A percentile compares a stretch with the other conserved stretches of the same genome.
Evolutionary conservation across 2,329 filamentous ascomycete species (phyloP).

Genomic region (Hypocrella siamensis): DNA sequence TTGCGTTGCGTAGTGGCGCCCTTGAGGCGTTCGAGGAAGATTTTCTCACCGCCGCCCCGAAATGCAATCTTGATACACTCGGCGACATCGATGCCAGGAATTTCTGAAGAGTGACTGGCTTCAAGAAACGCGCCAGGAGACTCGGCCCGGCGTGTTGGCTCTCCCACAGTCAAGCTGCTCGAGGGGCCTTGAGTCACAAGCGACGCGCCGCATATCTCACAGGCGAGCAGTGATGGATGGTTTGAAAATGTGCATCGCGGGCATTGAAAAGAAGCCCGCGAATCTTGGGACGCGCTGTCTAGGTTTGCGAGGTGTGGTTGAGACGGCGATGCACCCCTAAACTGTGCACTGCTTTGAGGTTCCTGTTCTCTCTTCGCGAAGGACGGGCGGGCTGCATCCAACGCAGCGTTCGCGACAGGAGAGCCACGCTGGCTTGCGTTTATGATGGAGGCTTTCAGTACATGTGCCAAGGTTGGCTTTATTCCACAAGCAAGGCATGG

Average conservation of each 20-base stretch:
- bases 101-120: too few relatives aligned
- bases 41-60: slow-evolving; percentile 72
- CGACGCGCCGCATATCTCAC: slow-evolving; percentile 80
- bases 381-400: neutral
- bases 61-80: slow-evolving; percentile 89
- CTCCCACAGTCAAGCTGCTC: slow-evolving; percentile 15
- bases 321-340: neutral
- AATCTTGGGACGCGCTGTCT: too few relatives aligned
- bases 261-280: slow-evolving; percentile 41
- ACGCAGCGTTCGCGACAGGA: slow-evolving; percentile 3
- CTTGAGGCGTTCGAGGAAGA: slow-evolving; percentile 81
- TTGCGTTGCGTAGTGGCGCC: slow-evolving; percentile 81
- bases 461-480: slow-evolving; percentile 66
- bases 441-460: slow-evolving; percentile 75
- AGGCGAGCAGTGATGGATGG: slow-evolving; percentile 69
- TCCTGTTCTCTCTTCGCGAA: neutral
- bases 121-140: slow-evolving; percentile 63
- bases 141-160: slow-evolving; percentile 38
- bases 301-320: neutral
- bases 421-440: slow-evolving; percentile 44
- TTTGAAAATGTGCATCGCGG: slow-evolving; percentile 89
- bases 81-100: slow-evolving; percentile 45
- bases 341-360: neutral
- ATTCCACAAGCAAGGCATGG: slow-evolving; percentile 90
- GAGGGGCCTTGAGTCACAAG: slow-evolving; percentile 39